Conservation (phyloP, 495 filamentous ascomycete species). For the Aspergillus funiculosus region DNA sequence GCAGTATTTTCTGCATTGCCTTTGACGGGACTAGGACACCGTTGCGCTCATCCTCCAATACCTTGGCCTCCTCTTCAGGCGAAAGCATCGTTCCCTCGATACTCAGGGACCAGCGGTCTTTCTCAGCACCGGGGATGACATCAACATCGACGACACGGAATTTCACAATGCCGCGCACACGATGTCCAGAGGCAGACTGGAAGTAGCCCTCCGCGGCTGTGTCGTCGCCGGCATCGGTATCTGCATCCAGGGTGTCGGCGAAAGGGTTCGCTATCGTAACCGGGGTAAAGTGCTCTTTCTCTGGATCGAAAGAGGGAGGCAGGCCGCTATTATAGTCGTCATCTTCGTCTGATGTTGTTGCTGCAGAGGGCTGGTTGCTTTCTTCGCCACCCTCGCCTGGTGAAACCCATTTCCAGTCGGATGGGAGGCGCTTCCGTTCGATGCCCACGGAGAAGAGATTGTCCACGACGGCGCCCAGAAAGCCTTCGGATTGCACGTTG, state of each 20-base stretch:
- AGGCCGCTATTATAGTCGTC: conserved; percentile 26
- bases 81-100: conserved; percentile 65
- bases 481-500: conserved; percentile 66
- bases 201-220: conserved; percentile 49
- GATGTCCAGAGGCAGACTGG: conserved; percentile 56
- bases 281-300: conserved; percentile 42
- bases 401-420: conserved; percentile 59
- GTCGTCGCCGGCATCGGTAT: conserved; percentile 29
- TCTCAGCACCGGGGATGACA: conserved; percentile 49
- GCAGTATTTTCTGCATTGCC: not conserved
- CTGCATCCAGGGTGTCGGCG: conserved; percentile 20
- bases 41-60: conserved; percentile 35
- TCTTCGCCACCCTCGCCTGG: conserved; percentile 35
- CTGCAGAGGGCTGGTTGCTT: not conserved
- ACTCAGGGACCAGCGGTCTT: conserved; percentile 56
- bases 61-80: conserved; percentile 38
- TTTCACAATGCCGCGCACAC: conserved; percentile 52
- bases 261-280: conserved; percentile 30
- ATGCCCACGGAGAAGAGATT: conserved; percentile 75
- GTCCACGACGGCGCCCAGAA: conserved; percentile 63
- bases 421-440: conserved; percentile 58
- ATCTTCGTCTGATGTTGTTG: conserved; percentile 22
- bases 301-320: conserved; percentile 30
- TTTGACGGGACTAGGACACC: conserved; percentile 19
- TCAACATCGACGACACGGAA: conserved; percentile 64